These are phyloP conservation scores for Pythium brachiatum DNA, from an alignment of 352 stramenopile genomes.

Conservation along the genomic window DNA sequence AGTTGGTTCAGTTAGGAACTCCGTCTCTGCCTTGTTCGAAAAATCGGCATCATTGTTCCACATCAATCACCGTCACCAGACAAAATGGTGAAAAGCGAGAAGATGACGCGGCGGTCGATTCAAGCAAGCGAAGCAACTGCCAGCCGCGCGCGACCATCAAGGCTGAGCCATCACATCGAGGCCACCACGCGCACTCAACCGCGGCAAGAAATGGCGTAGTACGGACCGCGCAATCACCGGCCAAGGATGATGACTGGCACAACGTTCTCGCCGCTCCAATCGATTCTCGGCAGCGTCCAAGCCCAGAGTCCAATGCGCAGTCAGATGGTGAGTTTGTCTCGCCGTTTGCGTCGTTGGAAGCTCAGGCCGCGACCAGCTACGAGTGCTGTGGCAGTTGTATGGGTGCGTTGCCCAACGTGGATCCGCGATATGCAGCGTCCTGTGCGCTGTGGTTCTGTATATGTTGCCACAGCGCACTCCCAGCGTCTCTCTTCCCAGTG, in stretches of 20 bases:
- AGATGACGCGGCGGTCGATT: not conserved
- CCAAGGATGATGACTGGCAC: not conserved
- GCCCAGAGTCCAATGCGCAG: not conserved
- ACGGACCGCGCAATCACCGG: not conserved
- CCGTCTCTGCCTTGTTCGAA: no score
- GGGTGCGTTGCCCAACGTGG: not conserved
- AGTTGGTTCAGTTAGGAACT: not conserved
- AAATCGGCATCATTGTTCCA: no score
- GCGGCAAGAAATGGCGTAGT: not conserved
- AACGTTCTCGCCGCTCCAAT: no score
- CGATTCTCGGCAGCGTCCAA: no score
- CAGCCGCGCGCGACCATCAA: not conserved
- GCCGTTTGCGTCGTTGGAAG: not conserved
- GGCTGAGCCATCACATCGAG: not conserved
- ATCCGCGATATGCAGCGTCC: not conserved
- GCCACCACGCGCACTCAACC: not conserved
- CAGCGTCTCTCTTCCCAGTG: not conserved
- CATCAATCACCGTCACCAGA: not conserved
- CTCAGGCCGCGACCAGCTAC: not conserved
- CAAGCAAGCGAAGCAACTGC: not conserved
- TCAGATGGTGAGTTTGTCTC: not conserved
- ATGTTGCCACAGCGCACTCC: not conserved
- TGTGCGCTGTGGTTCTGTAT: slow-evolving; percentile 1
- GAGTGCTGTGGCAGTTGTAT: not conserved
- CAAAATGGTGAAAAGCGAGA: not conserved